phyloP scores from a whole-genome alignment of 805 yeast species.

The Candida mattraensis region DNA sequence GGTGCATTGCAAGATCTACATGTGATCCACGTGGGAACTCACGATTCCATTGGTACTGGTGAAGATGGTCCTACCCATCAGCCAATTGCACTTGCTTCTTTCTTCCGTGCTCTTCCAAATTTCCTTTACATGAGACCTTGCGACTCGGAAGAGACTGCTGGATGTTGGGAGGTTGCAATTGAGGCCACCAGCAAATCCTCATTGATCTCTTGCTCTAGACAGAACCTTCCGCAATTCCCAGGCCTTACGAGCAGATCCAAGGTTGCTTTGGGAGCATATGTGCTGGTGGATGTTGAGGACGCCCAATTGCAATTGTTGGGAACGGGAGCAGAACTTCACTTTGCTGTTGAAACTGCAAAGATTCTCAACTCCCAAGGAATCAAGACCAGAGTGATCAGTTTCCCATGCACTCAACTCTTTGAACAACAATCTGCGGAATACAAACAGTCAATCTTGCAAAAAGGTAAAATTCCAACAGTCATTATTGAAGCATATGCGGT shows the following conservation, averaged over 20 bases:
- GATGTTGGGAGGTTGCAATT: conserved; percentile 70
- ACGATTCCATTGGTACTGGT: conserved; percentile 88
- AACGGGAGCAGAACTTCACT: conserved; percentile 91
- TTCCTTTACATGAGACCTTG: conserved; percentile 86
- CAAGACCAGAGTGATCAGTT: conserved; percentile 79
- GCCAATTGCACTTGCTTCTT: conserved; percentile 84
- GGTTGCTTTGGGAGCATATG: conserved; percentile 93
- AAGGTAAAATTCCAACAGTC: conserved; percentile 84
- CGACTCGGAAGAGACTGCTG: conserved; percentile 84
- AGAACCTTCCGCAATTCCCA: conserved; percentile 85
- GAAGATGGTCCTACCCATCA: conserved; percentile 95
- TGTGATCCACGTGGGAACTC: conserved; percentile 84
- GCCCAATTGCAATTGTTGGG: conserved; percentile 70
- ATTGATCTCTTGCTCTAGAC: conserved; percentile 77
- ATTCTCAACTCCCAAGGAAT: conserved; percentile 60
- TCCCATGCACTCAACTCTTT: conserved; percentile 91
- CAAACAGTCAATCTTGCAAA: conserved; percentile 78
- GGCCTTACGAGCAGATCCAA: conserved; percentile 80
- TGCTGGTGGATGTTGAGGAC: conserved; percentile 53
- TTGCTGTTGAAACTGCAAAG: conserved; percentile 81
- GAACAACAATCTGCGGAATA: conserved; percentile 83
- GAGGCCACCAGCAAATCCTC: conserved; percentile 63
- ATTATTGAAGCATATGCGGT: conserved; percentile 92
- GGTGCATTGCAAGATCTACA: conserved; percentile 81
- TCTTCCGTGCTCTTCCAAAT: conserved; percentile 78